Base-by-base conservation (phyloP, 768 basidiomycete species). In the Pisolithus microcarpus region DNA sequence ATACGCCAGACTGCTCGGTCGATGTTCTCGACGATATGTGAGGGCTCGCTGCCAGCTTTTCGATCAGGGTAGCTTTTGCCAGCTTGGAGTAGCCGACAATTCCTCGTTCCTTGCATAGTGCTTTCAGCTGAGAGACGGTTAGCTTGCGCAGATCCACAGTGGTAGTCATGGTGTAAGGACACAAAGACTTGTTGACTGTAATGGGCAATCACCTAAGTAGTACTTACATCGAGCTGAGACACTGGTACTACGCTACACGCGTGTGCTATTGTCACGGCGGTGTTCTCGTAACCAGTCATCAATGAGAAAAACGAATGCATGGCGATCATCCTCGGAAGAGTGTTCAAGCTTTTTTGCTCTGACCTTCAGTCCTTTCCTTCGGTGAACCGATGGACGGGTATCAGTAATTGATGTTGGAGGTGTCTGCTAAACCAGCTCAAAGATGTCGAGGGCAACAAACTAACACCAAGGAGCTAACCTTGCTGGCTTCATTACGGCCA, bases 11-110 rank as follows among this genome's bases (percentile, higher is more conserved):
- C 34, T 52, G 34, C 13, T 39, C 26, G 13, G 19, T n/a, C 31
- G 40, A 31, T 13, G 40, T n/a, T 38, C 38, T 45, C 15, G 55
- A 30, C 6, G 39, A 15, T 6, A 48, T 5, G 36, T 51, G 39
- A 34, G 45, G 26, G 9, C 42, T 44, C 9, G 34, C 44, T 13
- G 42, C 52, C 26, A 80, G 62, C 60, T 75, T 84, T 52, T 72
- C 70, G 26, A 88, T 64, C 36, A 88, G 71, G 1, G 70, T 76
- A 47, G 70, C 66, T 63, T 87, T 87, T 38, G 65, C 61, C 18
- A 86, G 75, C 61, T 83, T 89, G 9, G 84, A 85, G 61, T 85
- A 88, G 0, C 82, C 83, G 39, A 70, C 60, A 23, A 88, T 68
- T 19, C 74, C 69, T 49, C 67, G 74, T 46, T 82, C 84, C 61